phyloP scores from a whole-genome alignment of 305 asterid species.

The Fraxinus albicans region DNA sequence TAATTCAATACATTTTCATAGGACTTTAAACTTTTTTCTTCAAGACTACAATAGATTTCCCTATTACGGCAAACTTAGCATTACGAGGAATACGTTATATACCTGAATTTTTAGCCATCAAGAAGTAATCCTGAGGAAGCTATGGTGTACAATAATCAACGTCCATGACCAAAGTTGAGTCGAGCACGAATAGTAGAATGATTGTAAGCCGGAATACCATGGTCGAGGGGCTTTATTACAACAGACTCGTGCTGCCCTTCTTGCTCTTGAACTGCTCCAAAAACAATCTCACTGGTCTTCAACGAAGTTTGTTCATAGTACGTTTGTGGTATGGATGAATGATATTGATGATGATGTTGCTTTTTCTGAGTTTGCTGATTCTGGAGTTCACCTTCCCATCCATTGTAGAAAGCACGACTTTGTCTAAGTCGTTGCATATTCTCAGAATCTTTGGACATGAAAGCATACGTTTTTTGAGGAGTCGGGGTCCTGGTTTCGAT shows the following conservation, averaged over 20 bases:
- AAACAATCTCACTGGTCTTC: slow-evolving; percentile 66
- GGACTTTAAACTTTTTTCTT: slow-evolving; percentile 15
- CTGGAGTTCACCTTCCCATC: slow-evolving; percentile 62
- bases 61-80: slow-evolving; percentile 21
- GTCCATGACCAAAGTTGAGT: slow-evolving; percentile 42
- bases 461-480: slow-evolving; percentile 89
- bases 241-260: slow-evolving; percentile 37
- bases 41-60: slow-evolving; percentile 24
- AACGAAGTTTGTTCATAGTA: slow-evolving; percentile 63
- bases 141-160: slow-evolving; percentile 33
- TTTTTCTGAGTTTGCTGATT: slow-evolving; percentile 59
- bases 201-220: slow-evolving; percentile 41
- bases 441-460: slow-evolving; percentile 85
- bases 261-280: slow-evolving; percentile 85
- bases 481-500: slow-evolving; percentile 74
- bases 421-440: slow-evolving; percentile 86
- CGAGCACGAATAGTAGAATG: slow-evolving; percentile 43
- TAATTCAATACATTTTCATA: slow-evolving; percentile 26
- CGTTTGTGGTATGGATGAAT: slow-evolving; percentile 61
- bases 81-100: slow-evolving; percentile 26
- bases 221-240: slow-evolving; percentile 71
- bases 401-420: slow-evolving; percentile 69
- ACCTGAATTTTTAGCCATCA: slow-evolving; percentile 19
- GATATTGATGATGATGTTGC: slow-evolving; percentile 63
- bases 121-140: slow-evolving; percentile 26